These are phyloP conservation scores for Agapanthus africanus DNA, from an alignment of 106 monocot species.

Conservation along the genomic window DNA sequence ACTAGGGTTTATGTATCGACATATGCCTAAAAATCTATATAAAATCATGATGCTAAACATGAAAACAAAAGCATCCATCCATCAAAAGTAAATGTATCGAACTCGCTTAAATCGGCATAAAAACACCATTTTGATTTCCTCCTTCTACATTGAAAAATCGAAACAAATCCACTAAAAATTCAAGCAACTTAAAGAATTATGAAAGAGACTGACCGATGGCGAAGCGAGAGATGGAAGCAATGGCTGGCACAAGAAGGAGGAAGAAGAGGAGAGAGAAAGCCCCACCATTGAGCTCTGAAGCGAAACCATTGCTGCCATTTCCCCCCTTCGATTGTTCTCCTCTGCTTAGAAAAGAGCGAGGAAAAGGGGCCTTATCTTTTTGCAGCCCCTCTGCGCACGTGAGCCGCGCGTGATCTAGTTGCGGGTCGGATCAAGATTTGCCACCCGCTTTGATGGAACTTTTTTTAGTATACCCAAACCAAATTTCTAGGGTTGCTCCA, in stretches of 20 bases:
- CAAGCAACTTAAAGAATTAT: neutral
- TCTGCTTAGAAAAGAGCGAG: too few relatives aligned
- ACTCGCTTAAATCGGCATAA: neutral
- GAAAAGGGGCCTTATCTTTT: too few relatives aligned
- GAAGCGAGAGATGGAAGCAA: slow-evolving; percentile 19
- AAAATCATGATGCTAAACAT: too few relatives aligned
- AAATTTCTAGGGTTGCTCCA: too few relatives aligned
- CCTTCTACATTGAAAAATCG: neutral
- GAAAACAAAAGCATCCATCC: neutral
- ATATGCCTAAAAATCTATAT: too few relatives aligned
- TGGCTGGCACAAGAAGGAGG: slow-evolving; percentile 62
- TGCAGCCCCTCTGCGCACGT: too few relatives aligned
- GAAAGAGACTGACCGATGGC: slow-evolving; percentile 11
- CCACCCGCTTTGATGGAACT: too few relatives aligned
- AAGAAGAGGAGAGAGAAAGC: slow-evolving; percentile 59
- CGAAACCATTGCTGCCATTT: slow-evolving; percentile 50
- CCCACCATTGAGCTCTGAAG: slow-evolving; percentile 82
- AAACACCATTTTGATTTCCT: neutral
- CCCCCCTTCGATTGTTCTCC: too few relatives aligned
- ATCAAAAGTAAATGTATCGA: neutral
- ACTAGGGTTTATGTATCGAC: too few relatives aligned
- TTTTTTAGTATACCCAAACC: too few relatives aligned
- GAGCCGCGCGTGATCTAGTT: too few relatives aligned
- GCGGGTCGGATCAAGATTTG: too few relatives aligned
- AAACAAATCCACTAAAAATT: neutral